A percentile compares a stretch with the other conserved stretches of the same genome.
phyloP scores from a whole-genome alignment of 495 filamentous ascomycete genomes.

The Sphaerosporella brunnea region DNA sequence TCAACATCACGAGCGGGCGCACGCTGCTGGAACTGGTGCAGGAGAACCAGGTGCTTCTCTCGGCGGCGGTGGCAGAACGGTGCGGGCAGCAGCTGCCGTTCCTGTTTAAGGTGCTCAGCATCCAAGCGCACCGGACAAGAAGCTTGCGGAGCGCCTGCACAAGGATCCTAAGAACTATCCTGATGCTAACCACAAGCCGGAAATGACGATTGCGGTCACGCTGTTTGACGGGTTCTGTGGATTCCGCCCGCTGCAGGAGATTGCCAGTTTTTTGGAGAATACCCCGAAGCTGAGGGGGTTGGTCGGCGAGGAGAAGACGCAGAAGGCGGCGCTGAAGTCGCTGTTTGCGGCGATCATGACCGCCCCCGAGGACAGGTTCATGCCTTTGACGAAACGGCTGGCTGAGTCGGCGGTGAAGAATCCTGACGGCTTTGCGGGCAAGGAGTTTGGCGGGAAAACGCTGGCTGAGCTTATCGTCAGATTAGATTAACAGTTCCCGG shows the following conservation, averaged over 20 bases:
- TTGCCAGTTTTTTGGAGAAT: conserved; percentile 63
- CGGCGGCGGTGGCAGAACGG: conserved; percentile 45
- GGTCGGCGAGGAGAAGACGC: conserved; percentile 59
- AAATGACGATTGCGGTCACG: conserved; percentile 96
- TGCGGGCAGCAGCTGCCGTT: conserved; percentile 78
- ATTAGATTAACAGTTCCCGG: conserved; percentile 58
- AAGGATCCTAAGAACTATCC: conserved; percentile 87
- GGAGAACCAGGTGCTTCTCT: conserved; percentile 70
- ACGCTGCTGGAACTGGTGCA: conserved; percentile 78
- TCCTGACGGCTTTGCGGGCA: conserved; percentile 43
- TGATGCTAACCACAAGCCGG: conserved; percentile 97
- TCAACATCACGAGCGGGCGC: conserved; percentile 65
- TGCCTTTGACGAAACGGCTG: conserved; percentile 44
- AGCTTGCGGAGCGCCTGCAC: conserved; percentile 79
- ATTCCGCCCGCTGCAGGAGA: conserved; percentile 75
- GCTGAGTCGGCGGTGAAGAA: conserved; percentile 51
- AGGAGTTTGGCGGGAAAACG: conserved; percentile 42
- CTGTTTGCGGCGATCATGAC: conserved; percentile 69
- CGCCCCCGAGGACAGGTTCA: conserved; percentile 45
- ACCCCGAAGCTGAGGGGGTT: conserved; percentile 57
- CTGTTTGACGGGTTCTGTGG: conserved; percentile 91
- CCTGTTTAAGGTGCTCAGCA: conserved; percentile 90
- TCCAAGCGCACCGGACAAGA: conserved; percentile 99
- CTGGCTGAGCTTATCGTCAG: conserved; percentile 60
- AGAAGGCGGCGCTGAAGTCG: conserved; percentile 61